Base-by-base conservation (phyloP, 23 red algal genomes). In the Agarophyton chilense region DNA sequence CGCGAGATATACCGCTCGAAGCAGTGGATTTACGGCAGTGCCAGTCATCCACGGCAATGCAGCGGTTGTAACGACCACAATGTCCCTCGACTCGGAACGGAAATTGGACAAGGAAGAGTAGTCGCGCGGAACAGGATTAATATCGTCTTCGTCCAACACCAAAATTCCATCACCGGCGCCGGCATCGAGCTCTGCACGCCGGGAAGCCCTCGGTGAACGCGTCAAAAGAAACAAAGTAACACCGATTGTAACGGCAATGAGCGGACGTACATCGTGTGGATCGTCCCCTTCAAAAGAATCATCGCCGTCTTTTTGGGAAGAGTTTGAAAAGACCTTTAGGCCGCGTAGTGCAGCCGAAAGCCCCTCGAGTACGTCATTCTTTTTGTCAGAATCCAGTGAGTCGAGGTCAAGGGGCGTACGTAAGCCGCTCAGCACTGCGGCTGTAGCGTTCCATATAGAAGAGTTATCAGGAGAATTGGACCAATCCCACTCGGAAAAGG, bases 1-100 rank as follows among this genome's bases (percentile, higher is more conserved):
- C 40, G 92, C 84, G 10, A 95, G 66, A 72, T 95, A 95, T 31
- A 87, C 92, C 13, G 92, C 92, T 60, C 92, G n/a, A 52, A 95
- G 65, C 14, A 95, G 62, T 21, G 92, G 92, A 53, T 95, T 95
- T 13, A 95, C 92, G 21, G 92, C 92, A 29, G 92, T 95, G 2
- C 92, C 92, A 2, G 92, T 95, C 92, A 95, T 95, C 92, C 92
- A 95, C 77, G 92, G 92, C 72, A 95, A 53, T 1, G 72, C 84
- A 13, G 92, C 92, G 2, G 92, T 95, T 34, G 92, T 95, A 10
- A 95, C 85, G 81, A 95, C 87, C 18, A 84, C 79, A 51, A 92
- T 92, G 45, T 92, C 78, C 79, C 89, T 88, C 25, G 68, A 0
- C 9, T 24, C 21, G 17, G 28, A 34, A 29, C 68, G 84, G 16